Evolutionary conservation across 2,329 filamentous ascomycete genomes (phyloP).

Genomic region (Penicillium aurantiogriseum): DNA sequence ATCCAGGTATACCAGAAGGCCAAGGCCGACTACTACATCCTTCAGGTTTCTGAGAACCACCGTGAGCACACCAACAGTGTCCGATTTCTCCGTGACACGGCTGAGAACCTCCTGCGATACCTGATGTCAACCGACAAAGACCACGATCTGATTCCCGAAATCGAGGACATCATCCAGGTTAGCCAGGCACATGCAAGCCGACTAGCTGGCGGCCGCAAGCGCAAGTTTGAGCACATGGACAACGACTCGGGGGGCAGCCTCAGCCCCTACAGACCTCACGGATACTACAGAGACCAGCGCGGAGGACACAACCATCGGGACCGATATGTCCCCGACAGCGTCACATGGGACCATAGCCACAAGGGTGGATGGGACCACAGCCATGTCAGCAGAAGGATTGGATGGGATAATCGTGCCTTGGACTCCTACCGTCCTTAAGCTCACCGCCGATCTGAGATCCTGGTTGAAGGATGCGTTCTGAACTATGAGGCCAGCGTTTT

Average conservation of each 20-base stretch:
- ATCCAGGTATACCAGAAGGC: constrained; percentile 37
- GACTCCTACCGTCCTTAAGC: constrained; percentile 30
- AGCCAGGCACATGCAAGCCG: constrained; percentile 37
- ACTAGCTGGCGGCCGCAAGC: constrained; percentile 40
- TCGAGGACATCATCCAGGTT: constrained; percentile 33
- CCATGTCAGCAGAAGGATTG: not conserved
- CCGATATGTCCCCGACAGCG: not conserved
- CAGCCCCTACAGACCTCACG: not conserved
- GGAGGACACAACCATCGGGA: not conserved
- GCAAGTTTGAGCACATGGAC: constrained; percentile 35
- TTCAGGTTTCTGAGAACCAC: constrained; percentile 19
- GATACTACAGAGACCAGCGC: not conserved
- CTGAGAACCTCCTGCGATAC: constrained; percentile 42
- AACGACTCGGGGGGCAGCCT: not conserved
- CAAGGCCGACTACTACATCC: constrained; percentile 36
- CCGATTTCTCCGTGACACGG: constrained; percentile 46
- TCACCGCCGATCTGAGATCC: not conserved
- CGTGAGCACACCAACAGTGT: constrained; percentile 30
- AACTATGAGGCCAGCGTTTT: not conserved
- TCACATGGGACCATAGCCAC: constrained; percentile 8
- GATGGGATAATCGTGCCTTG: constrained; percentile 8
- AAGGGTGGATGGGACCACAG: not conserved
- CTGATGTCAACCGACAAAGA: constrained; percentile 27
- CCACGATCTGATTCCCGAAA: constrained; percentile 33
- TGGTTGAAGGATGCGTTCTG: not conserved